A percentile compares a stretch with the other conserved stretches of the same genome.
These are phyloP conservation scores for Stemphylium beticola DNA, from an alignment of 2,329 filamentous ascomycete genomes.

Conservation along the genomic window DNA sequence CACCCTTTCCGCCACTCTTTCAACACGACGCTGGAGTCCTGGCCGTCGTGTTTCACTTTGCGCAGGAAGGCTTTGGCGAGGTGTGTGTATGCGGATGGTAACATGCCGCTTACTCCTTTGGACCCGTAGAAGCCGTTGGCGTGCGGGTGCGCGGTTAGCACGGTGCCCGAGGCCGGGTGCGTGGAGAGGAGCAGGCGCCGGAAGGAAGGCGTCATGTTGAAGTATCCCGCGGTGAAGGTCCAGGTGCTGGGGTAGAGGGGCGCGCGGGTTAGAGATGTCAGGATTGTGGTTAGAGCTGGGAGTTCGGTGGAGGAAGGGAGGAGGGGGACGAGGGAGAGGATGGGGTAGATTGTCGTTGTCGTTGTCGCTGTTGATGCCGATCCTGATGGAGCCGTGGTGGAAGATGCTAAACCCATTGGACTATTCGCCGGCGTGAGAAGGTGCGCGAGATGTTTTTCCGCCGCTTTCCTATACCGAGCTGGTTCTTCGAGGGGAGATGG, in stretches of 20 bases:
- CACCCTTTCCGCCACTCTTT: constrained; percentile 89
- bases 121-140: constrained; percentile 96
- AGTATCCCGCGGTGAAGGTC: constrained; percentile 98
- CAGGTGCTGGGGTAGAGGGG: constrained; percentile 74
- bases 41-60: constrained; percentile 60
- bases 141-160: constrained; percentile 89
- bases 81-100: constrained; percentile 90
- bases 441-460: constrained; percentile 69
- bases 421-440: constrained; percentile 65
- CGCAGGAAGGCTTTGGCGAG: constrained; percentile 82
- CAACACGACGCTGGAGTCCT: constrained; percentile 69
- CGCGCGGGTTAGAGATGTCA: constrained; percentile 71
- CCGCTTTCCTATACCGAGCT: constrained; percentile 69
- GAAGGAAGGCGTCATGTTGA: constrained; percentile 90
- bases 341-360: constrained; percentile 76
- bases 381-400: constrained; percentile 34
- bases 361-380: constrained; percentile 48
- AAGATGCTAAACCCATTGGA: constrained; percentile 14
- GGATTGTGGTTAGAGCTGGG: constrained; percentile 76
- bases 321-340: constrained; percentile 87
- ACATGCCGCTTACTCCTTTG: constrained; percentile 83
- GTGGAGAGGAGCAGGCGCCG: constrained; percentile 80
- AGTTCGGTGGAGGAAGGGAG: constrained; percentile 89
- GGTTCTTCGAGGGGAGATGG: constrained; percentile 77
- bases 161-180: constrained; percentile 72